Evolutionary conservation across 306 rosid species (phyloP), one percentile per base, ranked within the genome.

Genomic region (Hippophae rhamnoides): DNA sequence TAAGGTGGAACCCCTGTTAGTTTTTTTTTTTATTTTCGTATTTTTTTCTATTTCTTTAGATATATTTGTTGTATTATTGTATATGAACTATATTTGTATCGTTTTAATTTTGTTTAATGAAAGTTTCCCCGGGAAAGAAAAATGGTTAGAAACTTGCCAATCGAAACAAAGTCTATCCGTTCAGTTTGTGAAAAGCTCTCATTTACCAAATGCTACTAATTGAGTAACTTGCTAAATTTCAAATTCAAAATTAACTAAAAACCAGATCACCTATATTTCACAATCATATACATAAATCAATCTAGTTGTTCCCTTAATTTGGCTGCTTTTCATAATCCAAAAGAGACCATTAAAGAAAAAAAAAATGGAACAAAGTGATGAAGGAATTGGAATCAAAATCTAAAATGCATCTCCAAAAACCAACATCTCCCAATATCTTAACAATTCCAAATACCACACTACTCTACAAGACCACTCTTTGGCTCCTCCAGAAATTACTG

Each of bases 371-470:
- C 58, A 47, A 44, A 12, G 0, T 11, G 10, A 13, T 8, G 57
- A 69, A 6, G 67, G 67, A 47, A 40, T 74, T 2, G 87, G 86
- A 58, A 84, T 89, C 76, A 81, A 77, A 74, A 77, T 89, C 67
- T 84, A 89, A 76, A 76, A 68, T 14, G 56, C 75, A 67, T 54
- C 74, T 41, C 75, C 79, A 2, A 74, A 48, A 13, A 9, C 9
- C 25, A 48, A 5, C 2, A 7, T 13, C n/a, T 5, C 31, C 18
- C 13, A 2, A 9, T 2, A 23, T 8, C 26, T 60, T 43, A 0
- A 43, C 31, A 52, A 41, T 27, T 13, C 47, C 53, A 8, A 25
- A 10, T 47, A 31, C 18, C 55, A 44, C 27, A 48, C 13, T 6
- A 26, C 18, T 31, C 23, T 18, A 0, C 4, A 31, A 9, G 7